Conservation (phyloP, 1,284 basidiomycete genomes). For the Trichosporon sp. region DNA sequence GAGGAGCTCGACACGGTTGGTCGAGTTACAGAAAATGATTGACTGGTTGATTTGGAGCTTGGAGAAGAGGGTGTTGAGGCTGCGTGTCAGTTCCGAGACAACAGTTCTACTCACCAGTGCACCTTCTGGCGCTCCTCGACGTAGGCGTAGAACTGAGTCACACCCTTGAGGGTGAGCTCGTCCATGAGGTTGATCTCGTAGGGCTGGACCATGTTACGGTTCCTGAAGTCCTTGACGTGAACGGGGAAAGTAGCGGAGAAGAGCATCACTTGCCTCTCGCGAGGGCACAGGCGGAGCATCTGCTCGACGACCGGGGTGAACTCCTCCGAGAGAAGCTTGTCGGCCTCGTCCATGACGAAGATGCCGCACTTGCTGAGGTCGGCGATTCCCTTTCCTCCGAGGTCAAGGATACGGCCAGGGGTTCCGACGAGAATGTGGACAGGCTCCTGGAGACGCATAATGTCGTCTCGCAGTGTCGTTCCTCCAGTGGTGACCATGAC, state of each 20-base stretch:
- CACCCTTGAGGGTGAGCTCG: slow-evolving; percentile 95
- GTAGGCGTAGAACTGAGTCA: slow-evolving; percentile 98
- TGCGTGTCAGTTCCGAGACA: background rate
- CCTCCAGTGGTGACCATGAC: slow-evolving; percentile 99
- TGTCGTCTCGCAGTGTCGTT: slow-evolving; percentile 96
- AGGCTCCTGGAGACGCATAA: slow-evolving; percentile 80
- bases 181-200: slow-evolving; percentile 99
- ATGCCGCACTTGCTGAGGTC: slow-evolving; percentile 91
- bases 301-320: slow-evolving; percentile 99
- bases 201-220: slow-evolving; percentile 94
- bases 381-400: slow-evolving; percentile 88
- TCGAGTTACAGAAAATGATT: slow-evolving; percentile 99
- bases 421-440: slow-evolving; percentile 98
- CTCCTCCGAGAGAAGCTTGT: slow-evolving; percentile 95
- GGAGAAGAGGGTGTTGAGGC: slow-evolving; percentile 41
- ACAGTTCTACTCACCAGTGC: slow-evolving; percentile 60
- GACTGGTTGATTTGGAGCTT: slow-evolving; percentile 98
- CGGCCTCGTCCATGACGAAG: slow-evolving; percentile 99
- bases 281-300: slow-evolving; percentile 76
- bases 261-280: slow-evolving; percentile 92
- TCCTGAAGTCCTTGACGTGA: slow-evolving; percentile 99
- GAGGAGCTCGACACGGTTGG: slow-evolving; percentile 96
- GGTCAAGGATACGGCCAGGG: slow-evolving; percentile 90
- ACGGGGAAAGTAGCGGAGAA: slow-evolving; percentile 99
- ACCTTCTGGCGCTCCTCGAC: slow-evolving; percentile 99